Evolutionary conservation across 2,329 filamentous ascomycete species (phyloP).

Genomic region (Diaporthe humulicola): DNA sequence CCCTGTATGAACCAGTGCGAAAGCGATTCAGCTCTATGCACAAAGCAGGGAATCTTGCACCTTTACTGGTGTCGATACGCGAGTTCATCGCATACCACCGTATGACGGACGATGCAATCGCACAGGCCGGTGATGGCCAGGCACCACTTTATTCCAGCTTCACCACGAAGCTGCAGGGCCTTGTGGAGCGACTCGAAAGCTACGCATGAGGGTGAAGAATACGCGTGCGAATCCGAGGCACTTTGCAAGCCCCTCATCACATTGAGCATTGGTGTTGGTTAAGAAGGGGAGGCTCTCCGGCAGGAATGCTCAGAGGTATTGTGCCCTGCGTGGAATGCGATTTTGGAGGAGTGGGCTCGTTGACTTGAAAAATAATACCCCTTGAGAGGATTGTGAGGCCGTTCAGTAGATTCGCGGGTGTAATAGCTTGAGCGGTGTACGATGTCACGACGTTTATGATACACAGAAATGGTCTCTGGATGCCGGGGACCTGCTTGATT

Average conservation of each 20-base stretch:
- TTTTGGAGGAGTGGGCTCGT: slow-evolving; percentile 14
- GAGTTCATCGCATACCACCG: slow-evolving; percentile 67
- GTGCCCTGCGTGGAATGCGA: neutral
- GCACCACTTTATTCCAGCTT: slow-evolving; percentile 50
- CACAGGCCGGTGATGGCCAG: slow-evolving; percentile 46
- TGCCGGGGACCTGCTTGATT: slow-evolving; percentile 9
- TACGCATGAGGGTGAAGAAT: slow-evolving; percentile 11
- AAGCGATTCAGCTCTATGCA: slow-evolving; percentile 58
- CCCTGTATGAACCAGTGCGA: slow-evolving; percentile 64
- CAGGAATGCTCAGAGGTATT: neutral
- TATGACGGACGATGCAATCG: slow-evolving; percentile 58
- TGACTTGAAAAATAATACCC: slow-evolving; percentile 27
- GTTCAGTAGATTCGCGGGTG: neutral
- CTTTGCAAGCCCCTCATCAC: neutral
- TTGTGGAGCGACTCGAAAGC: slow-evolving; percentile 55
- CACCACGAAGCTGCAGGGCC: slow-evolving; percentile 54
- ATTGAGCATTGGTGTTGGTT: neutral
- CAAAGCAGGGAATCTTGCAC: slow-evolving; percentile 57
- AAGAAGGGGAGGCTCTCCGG: neutral
- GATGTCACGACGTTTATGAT: slow-evolving; percentile 38
- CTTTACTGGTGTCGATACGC: slow-evolving; percentile 65
- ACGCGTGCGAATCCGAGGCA: neutral
- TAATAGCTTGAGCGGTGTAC: slow-evolving; percentile 24
- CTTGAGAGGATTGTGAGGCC: slow-evolving; percentile 9
- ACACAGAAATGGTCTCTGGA: slow-evolving; percentile 20